These are phyloP conservation scores for Cladosporium sp. DNA, from an alignment of 2,329 filamentous ascomycete genomes.

Conservation along the genomic window DNA sequence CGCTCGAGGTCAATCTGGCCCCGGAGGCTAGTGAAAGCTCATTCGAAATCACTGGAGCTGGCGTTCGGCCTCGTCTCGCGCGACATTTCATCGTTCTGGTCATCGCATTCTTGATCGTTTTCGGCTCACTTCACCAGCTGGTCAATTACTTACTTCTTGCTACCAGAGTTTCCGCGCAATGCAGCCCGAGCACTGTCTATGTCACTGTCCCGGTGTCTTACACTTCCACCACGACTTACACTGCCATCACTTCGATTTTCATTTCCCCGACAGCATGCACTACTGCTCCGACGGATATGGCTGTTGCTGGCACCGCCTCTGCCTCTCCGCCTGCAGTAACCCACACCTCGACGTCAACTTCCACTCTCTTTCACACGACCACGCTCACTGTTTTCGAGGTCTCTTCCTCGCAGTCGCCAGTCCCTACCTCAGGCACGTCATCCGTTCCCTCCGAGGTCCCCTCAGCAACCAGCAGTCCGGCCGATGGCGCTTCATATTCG, in stretches of 20 bases:
- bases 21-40: slow-evolving; percentile 4
- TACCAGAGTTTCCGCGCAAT: slow-evolving; percentile 26
- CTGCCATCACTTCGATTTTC: slow-evolving; percentile 11
- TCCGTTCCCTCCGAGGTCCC: slow-evolving; percentile 16
- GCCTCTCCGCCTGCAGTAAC: slow-evolving; percentile 2
- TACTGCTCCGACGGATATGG: not conserved
- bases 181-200: slow-evolving; percentile 25
- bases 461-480: slow-evolving; percentile 25
- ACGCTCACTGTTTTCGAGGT: slow-evolving; percentile 22
- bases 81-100: slow-evolving; percentile 15
- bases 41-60: not conserved
- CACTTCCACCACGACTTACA: slow-evolving; percentile 15
- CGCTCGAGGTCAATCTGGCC: slow-evolving; percentile 2
- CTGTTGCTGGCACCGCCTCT: slow-evolving; percentile 2
- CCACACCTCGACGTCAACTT: slow-evolving; percentile 16
- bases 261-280: slow-evolving; percentile 8
- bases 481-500: slow-evolving; percentile 23
- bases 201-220: slow-evolving; percentile 21
- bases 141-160: slow-evolving; percentile 27
- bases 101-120: slow-evolving; percentile 22
- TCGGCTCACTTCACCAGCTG: slow-evolving; percentile 20
- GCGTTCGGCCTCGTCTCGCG: not conserved
- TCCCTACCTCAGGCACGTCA: slow-evolving; percentile 4
- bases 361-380: slow-evolving; percentile 13
- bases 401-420: slow-evolving; percentile 9